Evolutionary conservation across 352 stramenopile species (phyloP).

Genomic region (Phytophthora melonis): DNA sequence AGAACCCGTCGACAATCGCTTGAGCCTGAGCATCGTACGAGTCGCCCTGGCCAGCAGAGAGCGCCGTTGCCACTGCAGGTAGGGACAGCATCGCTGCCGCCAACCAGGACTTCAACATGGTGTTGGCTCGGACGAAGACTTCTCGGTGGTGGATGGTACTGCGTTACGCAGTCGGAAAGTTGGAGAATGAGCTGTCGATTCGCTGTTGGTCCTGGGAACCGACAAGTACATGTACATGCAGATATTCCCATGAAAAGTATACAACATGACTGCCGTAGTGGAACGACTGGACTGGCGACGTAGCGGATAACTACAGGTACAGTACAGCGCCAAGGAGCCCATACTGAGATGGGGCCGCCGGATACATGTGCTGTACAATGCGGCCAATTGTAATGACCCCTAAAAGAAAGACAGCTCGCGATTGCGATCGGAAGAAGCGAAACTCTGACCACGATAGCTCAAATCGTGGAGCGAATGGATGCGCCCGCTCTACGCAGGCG

Average conservation of each 20-base stretch:
- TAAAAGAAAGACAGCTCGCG: not conserved
- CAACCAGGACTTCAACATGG: slow-evolving; percentile 15
- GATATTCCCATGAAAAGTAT: not conserved
- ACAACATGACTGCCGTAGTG: not conserved
- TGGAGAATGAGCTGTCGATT: slow-evolving; percentile 5
- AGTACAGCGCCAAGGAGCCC: not conserved
- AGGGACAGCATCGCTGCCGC: not conserved
- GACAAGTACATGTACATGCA: not conserved
- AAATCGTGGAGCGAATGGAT: not conserved
- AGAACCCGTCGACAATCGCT: slow-evolving; percentile 42
- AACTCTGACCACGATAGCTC: not conserved
- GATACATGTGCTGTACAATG: not conserved
- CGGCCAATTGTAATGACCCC: not conserved
- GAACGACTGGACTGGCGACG: not conserved
- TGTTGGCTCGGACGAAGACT: not conserved
- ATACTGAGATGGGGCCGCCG: not conserved
- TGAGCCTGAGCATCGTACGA: slow-evolving; percentile 43
- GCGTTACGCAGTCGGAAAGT: slow-evolving; percentile 1
- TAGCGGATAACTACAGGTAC: not conserved
- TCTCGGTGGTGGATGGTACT: not conserved
- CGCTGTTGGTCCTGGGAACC: not conserved
- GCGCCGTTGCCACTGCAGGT: not conserved
- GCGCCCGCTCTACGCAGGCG: not conserved
- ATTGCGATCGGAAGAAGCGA: not conserved
- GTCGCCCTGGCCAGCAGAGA: slow-evolving; percentile 13